phyloP scores from a whole-genome alignment of 2,329 filamentous ascomycete genomes.

The Dactylellina haptotyla region DNA sequence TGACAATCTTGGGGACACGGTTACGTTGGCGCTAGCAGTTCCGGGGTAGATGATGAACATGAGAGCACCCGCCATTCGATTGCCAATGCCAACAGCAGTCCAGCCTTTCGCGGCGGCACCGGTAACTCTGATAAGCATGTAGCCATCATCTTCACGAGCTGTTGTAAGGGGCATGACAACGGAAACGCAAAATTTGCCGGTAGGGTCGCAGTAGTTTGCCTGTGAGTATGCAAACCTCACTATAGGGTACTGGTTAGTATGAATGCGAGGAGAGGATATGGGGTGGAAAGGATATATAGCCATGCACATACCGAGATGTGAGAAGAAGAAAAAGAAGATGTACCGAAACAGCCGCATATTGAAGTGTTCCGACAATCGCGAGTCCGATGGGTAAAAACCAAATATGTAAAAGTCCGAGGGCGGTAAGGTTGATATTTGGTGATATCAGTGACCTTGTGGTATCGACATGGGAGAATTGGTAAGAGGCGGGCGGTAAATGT shows the following conservation, averaged over 20 bases:
- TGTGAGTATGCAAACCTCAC: constrained; percentile 36
- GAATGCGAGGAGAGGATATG: neutral
- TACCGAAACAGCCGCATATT: constrained; percentile 35
- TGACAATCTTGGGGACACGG: constrained; percentile 56
- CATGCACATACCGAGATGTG: constrained; percentile 24
- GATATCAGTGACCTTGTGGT: neutral
- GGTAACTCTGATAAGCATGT: constrained; percentile 56
- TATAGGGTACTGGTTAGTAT: neutral
- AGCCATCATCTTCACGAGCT: constrained; percentile 39
- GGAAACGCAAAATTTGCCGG: constrained; percentile 40
- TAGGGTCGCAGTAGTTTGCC: constrained; percentile 45
- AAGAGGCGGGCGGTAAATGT: neutral
- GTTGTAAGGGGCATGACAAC: constrained; percentile 39
- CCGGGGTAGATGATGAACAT: constrained; percentile 64
- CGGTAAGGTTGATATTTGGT: neutral
- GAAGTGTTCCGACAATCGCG: neutral
- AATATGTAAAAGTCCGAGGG: neutral
- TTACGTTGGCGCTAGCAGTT: constrained; percentile 59
- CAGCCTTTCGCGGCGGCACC: constrained; percentile 59
- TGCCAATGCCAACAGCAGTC: constrained; percentile 64
- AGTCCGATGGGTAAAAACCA: neutral
- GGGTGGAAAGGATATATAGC: neutral
- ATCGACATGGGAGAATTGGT: neutral
- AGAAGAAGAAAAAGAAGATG: constrained; percentile 32
- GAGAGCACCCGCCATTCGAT: constrained; percentile 62